Percentiles rank a stretch among this genome's conserved stretches.
phyloP scores from a whole-genome alignment of 495 filamentous ascomycete species.

The Hypoxylon intermedium region DNA sequence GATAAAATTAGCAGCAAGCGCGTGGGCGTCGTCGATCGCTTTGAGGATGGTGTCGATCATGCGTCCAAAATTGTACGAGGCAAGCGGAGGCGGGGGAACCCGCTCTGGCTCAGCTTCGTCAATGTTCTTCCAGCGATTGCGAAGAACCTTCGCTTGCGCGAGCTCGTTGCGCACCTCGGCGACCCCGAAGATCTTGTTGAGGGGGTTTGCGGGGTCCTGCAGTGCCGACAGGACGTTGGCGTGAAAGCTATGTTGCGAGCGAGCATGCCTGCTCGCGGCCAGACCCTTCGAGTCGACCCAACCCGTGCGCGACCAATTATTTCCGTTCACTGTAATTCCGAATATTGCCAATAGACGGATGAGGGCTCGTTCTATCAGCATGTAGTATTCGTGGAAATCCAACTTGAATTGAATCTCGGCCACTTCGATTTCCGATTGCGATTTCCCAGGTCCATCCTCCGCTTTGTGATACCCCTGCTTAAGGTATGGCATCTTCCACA shows the following conservation, averaged over 20 bases:
- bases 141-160: slow-evolving; percentile 66
- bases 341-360: slow-evolving; percentile 65
- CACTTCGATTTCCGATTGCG: slow-evolving; percentile 45
- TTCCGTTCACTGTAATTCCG: slow-evolving; percentile 9
- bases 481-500: slow-evolving; percentile 68
- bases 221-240: slow-evolving; percentile 68
- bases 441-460: slow-evolving; percentile 40
- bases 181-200: slow-evolving; percentile 58
- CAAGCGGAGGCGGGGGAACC: slow-evolving; percentile 50
- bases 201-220: slow-evolving; percentile 55
- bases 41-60: slow-evolving; percentile 56
- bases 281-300: neutral
- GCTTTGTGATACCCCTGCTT: slow-evolving; percentile 60
- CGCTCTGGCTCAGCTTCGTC: slow-evolving; percentile 46
- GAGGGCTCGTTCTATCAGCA: slow-evolving; percentile 67
- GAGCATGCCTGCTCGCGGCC: slow-evolving; percentile 5
- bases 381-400: slow-evolving; percentile 75
- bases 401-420: slow-evolving; percentile 71
- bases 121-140: slow-evolving; percentile 72
- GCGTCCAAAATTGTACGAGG: slow-evolving; percentile 62
- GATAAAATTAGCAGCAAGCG: slow-evolving; percentile 41
- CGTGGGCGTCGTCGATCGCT: slow-evolving; percentile 49
- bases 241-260: slow-evolving; percentile 62
- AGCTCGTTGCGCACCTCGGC: slow-evolving; percentile 58
- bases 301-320: neutral